Evolutionary conservation across 2,329 filamentous ascomycete species (phyloP).

Genomic region (Achaetomium macrosporum): DNA sequence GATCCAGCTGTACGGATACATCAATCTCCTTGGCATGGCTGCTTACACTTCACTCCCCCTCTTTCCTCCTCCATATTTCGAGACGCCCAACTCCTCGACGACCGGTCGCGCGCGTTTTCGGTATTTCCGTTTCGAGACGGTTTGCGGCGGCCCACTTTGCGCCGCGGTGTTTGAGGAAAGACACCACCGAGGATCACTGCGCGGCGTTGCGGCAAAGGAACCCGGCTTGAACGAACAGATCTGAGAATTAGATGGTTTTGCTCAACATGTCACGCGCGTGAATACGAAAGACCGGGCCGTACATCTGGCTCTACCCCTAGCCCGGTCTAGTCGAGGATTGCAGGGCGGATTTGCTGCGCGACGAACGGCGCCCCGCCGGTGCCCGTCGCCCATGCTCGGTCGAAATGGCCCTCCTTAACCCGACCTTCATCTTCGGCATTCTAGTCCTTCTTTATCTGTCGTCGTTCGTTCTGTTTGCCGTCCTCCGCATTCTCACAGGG

Average conservation of each 20-base stretch:
- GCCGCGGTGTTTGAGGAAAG: conserved; percentile 3
- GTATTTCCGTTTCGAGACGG: neutral
- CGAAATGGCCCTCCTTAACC: conserved; percentile 60
- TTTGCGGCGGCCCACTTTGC: neutral
- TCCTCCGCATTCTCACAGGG: conserved; percentile 86
- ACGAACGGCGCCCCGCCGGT: conserved; percentile 2
- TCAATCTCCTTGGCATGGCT: conserved; percentile 13
- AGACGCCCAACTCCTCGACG: neutral
- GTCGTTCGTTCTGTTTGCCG: conserved; percentile 88
- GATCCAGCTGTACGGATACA: conserved; percentile 12
- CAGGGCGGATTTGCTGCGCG: conserved; percentile 10
- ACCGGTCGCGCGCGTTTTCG: neutral
- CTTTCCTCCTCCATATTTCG: neutral
- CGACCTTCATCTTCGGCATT: conserved; percentile 81
- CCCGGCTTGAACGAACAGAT: conserved; percentile 6
- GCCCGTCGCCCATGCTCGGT: conserved; percentile 17
- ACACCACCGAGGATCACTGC: neutral
- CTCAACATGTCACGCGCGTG: conserved; percentile 17
- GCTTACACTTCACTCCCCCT: conserved; percentile 2
- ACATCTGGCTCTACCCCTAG: conserved; percentile 10
- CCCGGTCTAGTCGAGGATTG: conserved; percentile 5
- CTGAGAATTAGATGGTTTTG: conserved; percentile 19
- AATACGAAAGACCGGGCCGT: conserved; percentile 12
- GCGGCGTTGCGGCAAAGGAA: neutral
- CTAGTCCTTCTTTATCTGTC: conserved; percentile 81